Evolutionary conservation across 495 filamentous ascomycete species (phyloP), one percentile per base, ranked within the genome.

Genomic region (Thermochaetoides thermophila): DNA sequence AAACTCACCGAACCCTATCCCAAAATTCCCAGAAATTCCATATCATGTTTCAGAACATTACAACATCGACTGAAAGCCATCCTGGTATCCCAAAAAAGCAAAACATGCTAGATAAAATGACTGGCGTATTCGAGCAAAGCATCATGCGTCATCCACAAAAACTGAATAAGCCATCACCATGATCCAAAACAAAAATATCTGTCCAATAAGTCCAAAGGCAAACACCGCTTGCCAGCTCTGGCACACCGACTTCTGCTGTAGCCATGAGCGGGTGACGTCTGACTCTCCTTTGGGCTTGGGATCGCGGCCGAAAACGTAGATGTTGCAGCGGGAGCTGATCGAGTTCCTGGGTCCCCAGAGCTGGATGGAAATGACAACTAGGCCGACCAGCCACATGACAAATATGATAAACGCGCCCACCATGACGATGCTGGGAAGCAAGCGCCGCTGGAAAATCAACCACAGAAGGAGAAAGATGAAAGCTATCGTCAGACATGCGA

Each of bases 131-230:
- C n/a, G n/a, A n/a, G n/a, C n/a, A n/a, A n/a, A n/a, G n/a, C 30
- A 4, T 42, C 44, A 32, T 17, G 36, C 25, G 32, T 52, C 48
- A 24, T 48, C 45, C 0, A 69, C 66, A 60, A 82, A 78, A 10
- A 97, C 89, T 55, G 93, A 82, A 58, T 75, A 81, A 12, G 78
- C 76, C 76, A 96, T 83, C 29, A 96, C 60, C 52, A 94, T 84
- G 64, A 96, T 87, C 86, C 85, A 96, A 5, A 95, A 44, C 48
- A 92, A 71, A 49, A 94, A 91, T 17, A 96, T 69, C 7, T 64
- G 72, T 29, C 81, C 87, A 4, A 93, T 68, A 31, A 92, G 53
- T 43, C 75, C 79, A 46, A 78, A 78, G 15, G 72, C 71, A 50
- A 74, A 77, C 7, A 61, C 68, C 0, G 74, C 71, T 37, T 68